Percentiles rank a stretch among this genome's conserved stretches.
Conservation (phyloP, 257 asterid genomes). For the Lycium ferocissimum region DNA sequence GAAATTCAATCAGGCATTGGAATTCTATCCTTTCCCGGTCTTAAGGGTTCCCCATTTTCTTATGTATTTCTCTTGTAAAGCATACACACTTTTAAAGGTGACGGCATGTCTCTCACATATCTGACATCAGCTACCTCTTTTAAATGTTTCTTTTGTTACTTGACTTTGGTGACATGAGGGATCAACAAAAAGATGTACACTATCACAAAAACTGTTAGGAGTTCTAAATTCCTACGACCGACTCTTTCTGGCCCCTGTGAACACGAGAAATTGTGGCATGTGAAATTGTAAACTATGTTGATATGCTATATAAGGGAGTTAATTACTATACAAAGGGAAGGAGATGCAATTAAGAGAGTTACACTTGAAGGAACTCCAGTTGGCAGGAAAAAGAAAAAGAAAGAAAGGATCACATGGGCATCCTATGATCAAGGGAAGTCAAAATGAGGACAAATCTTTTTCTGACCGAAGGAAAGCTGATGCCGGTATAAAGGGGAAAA, state of each 20-base stretch:
- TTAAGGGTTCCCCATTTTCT: conserved; percentile 3
- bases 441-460: conserved; percentile 5
- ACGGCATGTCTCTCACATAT: not conserved
- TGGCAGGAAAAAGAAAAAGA: not conserved
- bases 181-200: conserved; percentile 5
- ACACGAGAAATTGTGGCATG: no score
- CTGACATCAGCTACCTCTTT: not conserved
- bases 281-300: no score
- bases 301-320: not conserved
- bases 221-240: no score
- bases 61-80: not conserved
- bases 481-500: not conserved
- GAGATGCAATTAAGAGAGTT: not conserved
- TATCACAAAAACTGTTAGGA: not conserved
- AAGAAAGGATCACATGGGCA: not conserved
- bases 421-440: not conserved
- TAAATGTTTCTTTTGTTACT: conserved; percentile 1
- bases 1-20: not conserved
- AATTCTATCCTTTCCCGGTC: not conserved
- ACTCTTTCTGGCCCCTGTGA: no score
- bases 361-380: not conserved
- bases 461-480: not conserved
- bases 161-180: not conserved
- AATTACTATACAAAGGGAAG: not conserved
- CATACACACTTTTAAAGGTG: conserved; percentile 1